Base-by-base conservation (phyloP, 352 stramenopile genomes). In the Phytopythium sindhum region DNA sequence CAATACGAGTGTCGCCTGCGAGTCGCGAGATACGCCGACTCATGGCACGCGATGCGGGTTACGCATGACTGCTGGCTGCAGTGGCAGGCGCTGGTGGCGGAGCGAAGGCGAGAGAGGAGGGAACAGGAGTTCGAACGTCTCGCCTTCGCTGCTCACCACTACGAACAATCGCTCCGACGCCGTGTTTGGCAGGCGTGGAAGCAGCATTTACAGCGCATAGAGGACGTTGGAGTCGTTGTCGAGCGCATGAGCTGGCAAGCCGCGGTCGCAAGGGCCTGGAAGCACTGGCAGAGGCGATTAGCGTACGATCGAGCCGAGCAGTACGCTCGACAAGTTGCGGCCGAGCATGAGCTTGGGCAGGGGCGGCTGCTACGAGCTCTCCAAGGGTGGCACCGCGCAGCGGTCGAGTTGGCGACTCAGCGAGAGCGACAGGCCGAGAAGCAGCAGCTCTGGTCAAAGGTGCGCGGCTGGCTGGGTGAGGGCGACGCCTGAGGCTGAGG, bases 381-480 rank as follows among this genome's bases (percentile, higher is more conserved):
- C 26, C 33, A 41, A 29, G 60, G 64, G n/a, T 90, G 80, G 79
- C 66, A 52, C 4, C 59, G 62, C 28, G 64, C 61, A 2, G 65
- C 63, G 2, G 60, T 29, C 6, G 78, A 82, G 52, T 39, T 48
- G 28, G 78, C 75, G 23, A 51, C 35, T 7, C 54, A 77, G 23
- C 60, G 69, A 31, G 55, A 81, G 62, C 57, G 70, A 1, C 61
- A 77, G 54, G 60, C 48, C 33, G 81, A 89, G 62, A 91, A 89
- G 54, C 69, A 83, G 44, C 61, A 72, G 39, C 54, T 90, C 15
- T 90, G 80, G 83, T 62, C 71, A 17, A 89, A 90, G 64, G 81
- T 88, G 29, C 75, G 81, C 2, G 66, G 67, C 4, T 91, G 83
- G 83, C 78, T 90, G 23, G 70, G 83, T 48, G 81, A 89, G 39